Evolutionary conservation across 768 basidiomycete genomes (phyloP), one percentile per base, ranked within the genome.

Genomic region (Auriculariales sp.): DNA sequence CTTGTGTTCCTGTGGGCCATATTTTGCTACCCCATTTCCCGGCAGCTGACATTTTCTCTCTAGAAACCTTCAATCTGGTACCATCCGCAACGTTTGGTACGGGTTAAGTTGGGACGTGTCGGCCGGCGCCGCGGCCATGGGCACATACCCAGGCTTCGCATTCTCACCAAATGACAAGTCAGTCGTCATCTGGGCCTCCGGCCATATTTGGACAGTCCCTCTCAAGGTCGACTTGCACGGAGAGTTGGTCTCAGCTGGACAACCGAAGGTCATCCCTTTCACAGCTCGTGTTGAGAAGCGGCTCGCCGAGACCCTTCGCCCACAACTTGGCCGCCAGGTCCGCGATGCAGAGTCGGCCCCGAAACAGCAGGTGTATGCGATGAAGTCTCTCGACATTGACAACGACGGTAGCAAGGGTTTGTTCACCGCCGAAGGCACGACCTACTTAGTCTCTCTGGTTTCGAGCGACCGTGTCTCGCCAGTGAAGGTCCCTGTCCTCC

Each of bases 101-200:
- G 83, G 81, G 0, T 66, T 86, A 28, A 79, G 72, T 2, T 83
- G 82, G 56, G 83, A 86, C 58, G 66, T 79, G n/a, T 68, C 68
- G 19, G 59, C 61, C 9, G 68, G 83, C 47, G 83, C 77, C 7
- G 79, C 82, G 12, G 83, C 83, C 0, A 84, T 84, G 81, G 81
- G 82, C 10, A 86, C 83, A 33, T 86, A 86, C 55, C 83, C 83
- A 0, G 78, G 81, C 1, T 86, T 81, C 57, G 71, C 82, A 7
- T 85, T 85, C 61, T 71, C 77, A 0, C 79, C 78, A 0, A 62
- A 65, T 15, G 75, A 77, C 52, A 68, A 72, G 50, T 77, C 74
- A 1, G 64, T 85, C 48, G 69, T 85, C 53, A 78, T 85, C 50
- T 85, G 83, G 83, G 79, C 83, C 3, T 74, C 79, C 1, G 83